Evolutionary conservation across 2,329 filamentous ascomycete genomes (phyloP).

Genomic region (Passalora sequoiae): DNA sequence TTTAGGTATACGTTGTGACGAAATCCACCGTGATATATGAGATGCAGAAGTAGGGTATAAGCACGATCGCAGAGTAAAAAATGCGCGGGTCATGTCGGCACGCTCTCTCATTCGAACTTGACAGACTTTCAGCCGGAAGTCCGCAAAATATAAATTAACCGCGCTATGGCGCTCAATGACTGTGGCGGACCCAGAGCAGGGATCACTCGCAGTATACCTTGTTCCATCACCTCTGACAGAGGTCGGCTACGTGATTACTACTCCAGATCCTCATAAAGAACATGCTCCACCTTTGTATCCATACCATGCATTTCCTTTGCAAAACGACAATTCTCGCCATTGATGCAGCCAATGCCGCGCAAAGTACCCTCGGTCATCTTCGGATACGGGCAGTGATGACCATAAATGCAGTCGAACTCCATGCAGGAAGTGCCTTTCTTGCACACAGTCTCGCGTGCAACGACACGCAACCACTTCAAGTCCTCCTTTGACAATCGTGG

Average conservation of each 20-base stretch:
- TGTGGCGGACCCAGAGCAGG: too few relatives aligned
- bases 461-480: conserved; percentile 50
- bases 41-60: too few relatives aligned
- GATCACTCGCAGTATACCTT: too few relatives aligned
- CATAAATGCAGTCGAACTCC: conserved; percentile 59
- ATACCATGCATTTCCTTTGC: conserved; percentile 53
- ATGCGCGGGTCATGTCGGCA: too few relatives aligned
- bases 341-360: conserved; percentile 53
- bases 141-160: too few relatives aligned
- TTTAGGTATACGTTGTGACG: conserved; percentile 28
- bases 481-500: conserved; percentile 52
- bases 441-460: conserved; percentile 60
- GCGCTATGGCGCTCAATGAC: too few relatives aligned
- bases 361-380: conserved; percentile 36
- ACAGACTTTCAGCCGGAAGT: too few relatives aligned
- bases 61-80: too few relatives aligned
- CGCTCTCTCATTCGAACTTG: too few relatives aligned
- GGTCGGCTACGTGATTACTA: neutral
- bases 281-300: conserved; percentile 53
- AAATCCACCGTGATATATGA: too few relatives aligned
- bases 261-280: conserved; percentile 24
- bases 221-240: too few relatives aligned
- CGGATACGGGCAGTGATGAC: conserved; percentile 56
- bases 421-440: conserved; percentile 53
- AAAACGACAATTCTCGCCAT: conserved; percentile 56